Conservation (phyloP, 257 asterid genomes). For the Plantago major region DNA sequence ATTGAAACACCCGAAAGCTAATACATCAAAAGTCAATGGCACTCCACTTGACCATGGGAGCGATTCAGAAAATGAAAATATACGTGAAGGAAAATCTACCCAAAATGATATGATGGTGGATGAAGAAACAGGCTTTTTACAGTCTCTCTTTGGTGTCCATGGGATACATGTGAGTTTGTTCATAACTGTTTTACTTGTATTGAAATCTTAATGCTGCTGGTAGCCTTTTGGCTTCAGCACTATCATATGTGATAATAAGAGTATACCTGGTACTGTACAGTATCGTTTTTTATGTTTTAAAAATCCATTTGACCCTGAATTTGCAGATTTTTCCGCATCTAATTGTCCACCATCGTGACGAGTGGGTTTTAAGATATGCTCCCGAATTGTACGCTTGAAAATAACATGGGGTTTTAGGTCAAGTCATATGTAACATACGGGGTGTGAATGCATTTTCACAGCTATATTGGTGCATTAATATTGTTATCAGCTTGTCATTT, state of each 20-base stretch:
- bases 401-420: no score
- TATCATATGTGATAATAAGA: constrained; percentile 7
- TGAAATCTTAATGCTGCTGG: constrained; percentile 5
- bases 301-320: neutral
- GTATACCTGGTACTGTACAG: neutral
- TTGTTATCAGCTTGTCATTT: no score
- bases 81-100: constrained; percentile 31
- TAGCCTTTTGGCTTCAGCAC: constrained; percentile 1
- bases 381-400: no score
- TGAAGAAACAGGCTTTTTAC: constrained; percentile 68
- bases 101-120: constrained; percentile 40
- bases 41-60: constrained; percentile 28
- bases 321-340: neutral
- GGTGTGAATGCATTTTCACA: no score
- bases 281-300: neutral
- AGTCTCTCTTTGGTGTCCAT: constrained; percentile 75
- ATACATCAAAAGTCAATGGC: constrained; percentile 23
- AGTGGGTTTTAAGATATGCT: no score
- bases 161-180: constrained; percentile 78
- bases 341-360: no score
- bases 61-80: constrained; percentile 25
- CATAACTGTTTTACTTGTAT: constrained; percentile 8
- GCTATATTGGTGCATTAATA: no score
- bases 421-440: no score
- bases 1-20: constrained; percentile 18